A percentile compares a stretch with the other conserved stretches of the same genome.
Evolutionary conservation across 257 asterid genomes (phyloP).

Genomic region (Solanum sejunctum): DNA sequence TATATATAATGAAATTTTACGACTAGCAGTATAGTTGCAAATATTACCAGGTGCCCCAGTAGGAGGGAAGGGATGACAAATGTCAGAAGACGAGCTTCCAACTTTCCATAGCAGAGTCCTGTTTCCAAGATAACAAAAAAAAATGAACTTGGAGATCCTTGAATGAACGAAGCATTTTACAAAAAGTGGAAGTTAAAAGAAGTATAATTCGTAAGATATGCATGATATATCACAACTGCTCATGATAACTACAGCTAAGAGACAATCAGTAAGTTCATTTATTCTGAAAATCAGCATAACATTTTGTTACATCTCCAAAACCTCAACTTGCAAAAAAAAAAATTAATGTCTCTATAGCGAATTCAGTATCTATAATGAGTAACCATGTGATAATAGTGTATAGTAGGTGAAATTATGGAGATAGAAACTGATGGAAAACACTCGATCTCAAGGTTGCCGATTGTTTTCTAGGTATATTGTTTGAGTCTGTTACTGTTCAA

Average conservation of each 20-base stretch:
- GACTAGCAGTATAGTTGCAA: neutral
- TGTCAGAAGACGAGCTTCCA: conserved; percentile 73
- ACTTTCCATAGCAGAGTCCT: conserved; percentile 94
- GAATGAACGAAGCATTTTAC: neutral
- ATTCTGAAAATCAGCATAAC: neutral
- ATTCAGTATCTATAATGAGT: neutral
- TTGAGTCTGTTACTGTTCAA: neutral
- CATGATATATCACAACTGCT: neutral
- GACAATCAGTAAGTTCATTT: neutral
- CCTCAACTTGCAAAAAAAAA: neutral
- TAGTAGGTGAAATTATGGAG: neutral
- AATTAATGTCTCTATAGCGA: neutral
- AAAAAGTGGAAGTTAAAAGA: neutral
- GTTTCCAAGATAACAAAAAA: neutral
- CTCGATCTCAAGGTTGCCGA: neutral
- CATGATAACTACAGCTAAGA: neutral
- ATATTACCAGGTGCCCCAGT: conserved; percentile 76
- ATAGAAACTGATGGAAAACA: neutral
- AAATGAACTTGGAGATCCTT: neutral
- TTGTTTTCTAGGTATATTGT: neutral
- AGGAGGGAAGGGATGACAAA: conserved; percentile 75
- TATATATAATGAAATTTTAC: neutral
- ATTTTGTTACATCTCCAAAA: neutral
- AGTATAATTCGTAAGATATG: neutral
- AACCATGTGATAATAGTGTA: neutral